Percentiles rank a stretch among this genome's conserved stretches.
Conservation (phyloP, 805 yeast genomes). For the Middelhovenomyces tepae region DNA sequence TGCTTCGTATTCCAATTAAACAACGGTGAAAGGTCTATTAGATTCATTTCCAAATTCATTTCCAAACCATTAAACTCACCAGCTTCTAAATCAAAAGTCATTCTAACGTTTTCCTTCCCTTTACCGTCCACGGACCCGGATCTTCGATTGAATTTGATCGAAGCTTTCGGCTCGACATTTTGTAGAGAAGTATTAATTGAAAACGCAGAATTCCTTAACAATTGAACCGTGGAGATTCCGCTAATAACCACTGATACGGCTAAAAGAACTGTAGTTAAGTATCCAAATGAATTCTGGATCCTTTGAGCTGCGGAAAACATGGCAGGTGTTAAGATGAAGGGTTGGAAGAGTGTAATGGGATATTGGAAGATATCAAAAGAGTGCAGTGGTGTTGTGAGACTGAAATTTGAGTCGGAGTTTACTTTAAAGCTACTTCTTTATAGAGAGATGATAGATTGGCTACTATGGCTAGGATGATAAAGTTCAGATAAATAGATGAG, state of each 20-base stretch:
- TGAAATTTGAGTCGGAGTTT: too few relatives aligned
- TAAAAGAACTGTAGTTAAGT: conserved; percentile 25
- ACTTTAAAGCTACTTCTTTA: too few relatives aligned
- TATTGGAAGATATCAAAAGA: too few relatives aligned
- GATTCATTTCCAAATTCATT: too few relatives aligned
- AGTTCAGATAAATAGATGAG: too few relatives aligned
- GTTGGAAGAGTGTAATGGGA: too few relatives aligned
- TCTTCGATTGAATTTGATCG: conserved; percentile 42
- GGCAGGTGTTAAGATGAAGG: neutral
- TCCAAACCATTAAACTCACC: conserved; percentile 16
- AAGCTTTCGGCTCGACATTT: conserved; percentile 11
- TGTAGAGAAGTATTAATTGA: conserved; percentile 18
- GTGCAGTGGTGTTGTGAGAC: too few relatives aligned
- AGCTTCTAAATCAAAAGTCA: conserved; percentile 60
- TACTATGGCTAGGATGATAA: too few relatives aligned
- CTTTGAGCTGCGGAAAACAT: conserved; percentile 30
- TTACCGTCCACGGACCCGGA: conserved; percentile 60
- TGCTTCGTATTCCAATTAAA: conserved; percentile 98
- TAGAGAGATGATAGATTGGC: too few relatives aligned
- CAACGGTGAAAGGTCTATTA: conserved; percentile 59
- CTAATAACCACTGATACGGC: conserved; percentile 24
- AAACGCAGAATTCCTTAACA: conserved; percentile 21
- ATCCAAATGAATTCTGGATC: conserved; percentile 27
- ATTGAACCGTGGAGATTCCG: conserved; percentile 20
- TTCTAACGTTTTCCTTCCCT: conserved; percentile 67